A percentile compares a stretch with the other conserved stretches of the same genome.
phyloP scores from a whole-genome alignment of 495 filamentous ascomycete species.

The Aspergillus ellipticus region DNA sequence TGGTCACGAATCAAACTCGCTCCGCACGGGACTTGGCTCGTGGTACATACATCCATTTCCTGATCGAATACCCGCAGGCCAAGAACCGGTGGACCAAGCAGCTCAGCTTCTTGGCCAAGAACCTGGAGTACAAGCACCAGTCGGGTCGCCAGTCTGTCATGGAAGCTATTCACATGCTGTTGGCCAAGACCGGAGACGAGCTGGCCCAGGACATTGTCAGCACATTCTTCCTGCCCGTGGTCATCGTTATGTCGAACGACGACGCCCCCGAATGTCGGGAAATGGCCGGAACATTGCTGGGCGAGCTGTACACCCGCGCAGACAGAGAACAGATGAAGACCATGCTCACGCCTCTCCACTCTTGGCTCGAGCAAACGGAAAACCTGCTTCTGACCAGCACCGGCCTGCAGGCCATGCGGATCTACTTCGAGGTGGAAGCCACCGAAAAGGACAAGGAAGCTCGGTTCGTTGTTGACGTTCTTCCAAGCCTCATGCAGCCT shows the following conservation, averaged over 20 bases:
- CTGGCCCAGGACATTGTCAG: slow-evolving; percentile 76
- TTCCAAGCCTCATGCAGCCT: slow-evolving; percentile 49
- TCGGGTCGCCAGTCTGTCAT: slow-evolving; percentile 87
- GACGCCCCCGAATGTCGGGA: slow-evolving; percentile 80
- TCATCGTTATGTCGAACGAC: slow-evolving; percentile 83
- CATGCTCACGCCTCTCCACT: slow-evolving; percentile 63
- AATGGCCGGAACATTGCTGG: slow-evolving; percentile 75
- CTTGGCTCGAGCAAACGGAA: slow-evolving; percentile 72
- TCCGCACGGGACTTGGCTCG: slow-evolving; percentile 81
- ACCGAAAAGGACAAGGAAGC: slow-evolving; percentile 61
- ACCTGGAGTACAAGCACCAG: slow-evolving; percentile 83
- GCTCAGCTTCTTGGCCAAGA: slow-evolving; percentile 80
- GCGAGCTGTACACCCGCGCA: slow-evolving; percentile 73
- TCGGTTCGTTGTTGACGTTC: slow-evolving; percentile 36
- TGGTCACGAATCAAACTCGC: slow-evolving; percentile 92
- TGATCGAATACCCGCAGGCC: slow-evolving; percentile 91
- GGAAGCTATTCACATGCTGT: slow-evolving; percentile 78
- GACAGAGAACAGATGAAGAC: slow-evolving; percentile 66
- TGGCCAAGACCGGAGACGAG: slow-evolving; percentile 76
- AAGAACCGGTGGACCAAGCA: slow-evolving; percentile 85
- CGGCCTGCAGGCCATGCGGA: slow-evolving; percentile 72
- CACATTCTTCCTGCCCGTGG: slow-evolving; percentile 80
- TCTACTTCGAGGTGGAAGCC: slow-evolving; percentile 72
- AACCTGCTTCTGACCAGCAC: slow-evolving; percentile 66
- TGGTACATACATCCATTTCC: slow-evolving; percentile 87